These are phyloP conservation scores for Lasiodiplodia citricola DNA, from an alignment of 2,329 filamentous ascomycete genomes.

Conservation along the genomic window DNA sequence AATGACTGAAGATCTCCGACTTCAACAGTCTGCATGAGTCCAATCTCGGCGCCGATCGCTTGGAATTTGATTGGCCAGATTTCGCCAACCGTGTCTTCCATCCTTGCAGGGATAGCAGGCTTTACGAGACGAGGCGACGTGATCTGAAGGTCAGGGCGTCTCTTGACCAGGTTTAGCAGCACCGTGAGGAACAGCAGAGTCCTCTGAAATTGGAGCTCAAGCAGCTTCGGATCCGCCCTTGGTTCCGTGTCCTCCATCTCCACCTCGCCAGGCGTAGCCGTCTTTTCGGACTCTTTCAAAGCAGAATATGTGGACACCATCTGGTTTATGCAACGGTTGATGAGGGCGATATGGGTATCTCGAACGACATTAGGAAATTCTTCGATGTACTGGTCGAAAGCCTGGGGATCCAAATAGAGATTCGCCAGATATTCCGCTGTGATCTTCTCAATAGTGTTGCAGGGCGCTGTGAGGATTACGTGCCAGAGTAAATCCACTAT, in stretches of 20 bases:
- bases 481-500: slow-evolving; percentile 79
- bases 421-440: slow-evolving; percentile 75
- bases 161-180: slow-evolving; percentile 30
- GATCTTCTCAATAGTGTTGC: slow-evolving; percentile 67
- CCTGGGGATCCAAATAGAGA: slow-evolving; percentile 66
- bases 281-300: not conserved
- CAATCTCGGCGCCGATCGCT: slow-evolving; percentile 67
- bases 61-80: slow-evolving; percentile 74
- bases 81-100: slow-evolving; percentile 64
- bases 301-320: slow-evolving; percentile 19
- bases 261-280: not conserved
- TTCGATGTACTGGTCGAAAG: slow-evolving; percentile 4
- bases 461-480: slow-evolving; percentile 73
- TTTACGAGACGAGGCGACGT: slow-evolving; percentile 6
- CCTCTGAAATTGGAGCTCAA: slow-evolving; percentile 38
- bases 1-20: slow-evolving; percentile 74
- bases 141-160: slow-evolving; percentile 8
- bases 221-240: not conserved
- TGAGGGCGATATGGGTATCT: slow-evolving; percentile 70
- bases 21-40: slow-evolving; percentile 64
- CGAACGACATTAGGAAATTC: slow-evolving; percentile 43
- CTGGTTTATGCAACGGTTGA: slow-evolving; percentile 72
- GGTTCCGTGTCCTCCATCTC: not conserved
- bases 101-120: slow-evolving; percentile 53
- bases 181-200: slow-evolving; percentile 43